phyloP scores from a whole-genome alignment of 2,329 filamentous ascomycete genomes.

The Verticillium zaregamsianum region DNA sequence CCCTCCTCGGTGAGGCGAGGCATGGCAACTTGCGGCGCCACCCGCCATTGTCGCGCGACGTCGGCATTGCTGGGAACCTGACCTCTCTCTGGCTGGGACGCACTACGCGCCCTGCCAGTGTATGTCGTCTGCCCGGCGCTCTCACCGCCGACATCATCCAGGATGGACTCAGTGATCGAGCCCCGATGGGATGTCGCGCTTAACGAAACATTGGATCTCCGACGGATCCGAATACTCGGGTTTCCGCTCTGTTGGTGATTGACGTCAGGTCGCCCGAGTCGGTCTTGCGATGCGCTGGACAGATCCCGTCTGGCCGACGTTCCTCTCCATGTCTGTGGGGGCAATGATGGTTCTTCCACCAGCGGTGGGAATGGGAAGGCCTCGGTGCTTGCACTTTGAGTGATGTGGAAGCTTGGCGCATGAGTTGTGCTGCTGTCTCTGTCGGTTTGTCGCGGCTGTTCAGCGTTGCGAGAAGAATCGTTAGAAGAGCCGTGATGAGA shows the following conservation, averaged over 20 bases:
- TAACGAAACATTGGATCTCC: not conserved
- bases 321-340: not conserved
- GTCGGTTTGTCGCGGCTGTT: no score
- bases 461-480: not conserved
- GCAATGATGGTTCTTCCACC: not conserved
- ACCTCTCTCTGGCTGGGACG: not conserved
- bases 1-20: conserved; percentile 36
- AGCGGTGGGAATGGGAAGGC: not conserved
- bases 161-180: not conserved
- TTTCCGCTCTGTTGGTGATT: not conserved
- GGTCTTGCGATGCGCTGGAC: not conserved
- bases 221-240: not conserved
- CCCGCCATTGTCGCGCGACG: conserved; percentile 14
- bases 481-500: not conserved
- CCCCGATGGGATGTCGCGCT: not conserved
- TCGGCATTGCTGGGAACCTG: conserved; percentile 6
- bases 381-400: not conserved
- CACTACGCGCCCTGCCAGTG: not conserved
- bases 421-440: no score
- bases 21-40: conserved; percentile 27
- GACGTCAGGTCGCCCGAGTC: not conserved
- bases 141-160: not conserved
- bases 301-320: not conserved
- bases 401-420: not conserved
- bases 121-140: not conserved